Percentiles rank a stretch among this genome's conserved stretches.
phyloP scores from a whole-genome alignment of 1,284 basidiomycete species.

The Pseudozyma pruni region DNA sequence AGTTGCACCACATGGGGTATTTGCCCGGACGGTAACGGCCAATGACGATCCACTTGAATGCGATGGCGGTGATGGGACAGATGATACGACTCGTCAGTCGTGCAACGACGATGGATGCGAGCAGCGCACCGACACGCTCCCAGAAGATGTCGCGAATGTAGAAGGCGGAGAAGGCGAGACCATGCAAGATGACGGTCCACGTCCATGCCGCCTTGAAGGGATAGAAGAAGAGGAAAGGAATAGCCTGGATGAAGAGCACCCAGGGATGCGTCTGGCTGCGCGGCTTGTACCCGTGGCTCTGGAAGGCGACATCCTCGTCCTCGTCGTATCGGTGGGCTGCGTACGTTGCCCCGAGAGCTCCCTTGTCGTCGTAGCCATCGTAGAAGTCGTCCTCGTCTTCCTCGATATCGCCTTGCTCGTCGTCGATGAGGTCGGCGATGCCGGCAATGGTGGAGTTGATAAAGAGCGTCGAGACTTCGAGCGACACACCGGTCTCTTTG shows the following conservation, averaged over 20 bases:
- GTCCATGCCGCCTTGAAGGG: constrained; percentile 68
- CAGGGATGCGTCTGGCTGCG: constrained; percentile 65
- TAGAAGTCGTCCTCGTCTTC: constrained; percentile 57
- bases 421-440: constrained; percentile 64
- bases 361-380: constrained; percentile 66
- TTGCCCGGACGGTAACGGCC: constrained; percentile 66
- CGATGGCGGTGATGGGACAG: constrained; percentile 65
- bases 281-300: constrained; percentile 64
- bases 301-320: constrained; percentile 60
- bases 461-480: constrained; percentile 66
- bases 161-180: constrained; percentile 66
- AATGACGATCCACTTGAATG: constrained; percentile 68
- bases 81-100: constrained; percentile 67
- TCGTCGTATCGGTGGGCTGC: constrained; percentile 65
- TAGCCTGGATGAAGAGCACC: constrained; percentile 62
- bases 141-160: constrained; percentile 67
- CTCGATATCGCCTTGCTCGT: constrained; percentile 58
- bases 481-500: constrained; percentile 65
- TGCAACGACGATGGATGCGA: constrained; percentile 64
- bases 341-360: constrained; percentile 48
- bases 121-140: constrained; percentile 65
- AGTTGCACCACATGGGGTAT: constrained; percentile 68
- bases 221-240: constrained; percentile 67
- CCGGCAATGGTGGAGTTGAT: constrained; percentile 66
- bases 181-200: constrained; percentile 67